Evolutionary conservation across 441 rosid species (phyloP).

Genomic region (Populus hybrid): DNA sequence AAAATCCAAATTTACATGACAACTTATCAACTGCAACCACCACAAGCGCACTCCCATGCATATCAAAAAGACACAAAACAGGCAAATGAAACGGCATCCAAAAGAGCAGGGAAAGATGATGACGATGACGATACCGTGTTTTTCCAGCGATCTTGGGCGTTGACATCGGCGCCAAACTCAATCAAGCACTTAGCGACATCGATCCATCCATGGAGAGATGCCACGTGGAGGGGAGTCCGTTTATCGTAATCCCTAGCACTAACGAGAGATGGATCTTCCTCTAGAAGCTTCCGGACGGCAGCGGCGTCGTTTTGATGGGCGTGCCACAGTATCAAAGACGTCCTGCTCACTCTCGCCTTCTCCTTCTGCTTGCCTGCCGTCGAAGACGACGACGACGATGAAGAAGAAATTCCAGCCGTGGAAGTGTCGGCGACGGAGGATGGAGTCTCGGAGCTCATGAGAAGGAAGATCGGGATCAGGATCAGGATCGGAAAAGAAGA

Average conservation of each 20-base stretch:
- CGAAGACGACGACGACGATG: constrained; percentile 22
- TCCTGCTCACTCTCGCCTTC: constrained; percentile 97
- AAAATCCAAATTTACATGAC: constrained; percentile 1
- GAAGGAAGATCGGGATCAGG: background rate
- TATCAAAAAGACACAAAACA: background rate
- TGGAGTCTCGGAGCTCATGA: constrained; percentile 46
- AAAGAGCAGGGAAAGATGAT: background rate
- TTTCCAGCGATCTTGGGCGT: constrained; percentile 99
- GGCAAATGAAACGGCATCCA: background rate
- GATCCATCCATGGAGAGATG: constrained; percentile 94
- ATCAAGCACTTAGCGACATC: constrained; percentile 81
- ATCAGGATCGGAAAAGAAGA: constrained; percentile 14
- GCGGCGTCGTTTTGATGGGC: constrained; percentile 92
- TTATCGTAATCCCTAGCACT: constrained; percentile 90
- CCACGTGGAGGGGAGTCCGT: constrained; percentile 93
- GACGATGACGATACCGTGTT: constrained; percentile 52
- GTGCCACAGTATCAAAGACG: constrained; percentile 94
- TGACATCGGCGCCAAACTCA: constrained; percentile 91
- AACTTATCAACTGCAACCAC: background rate
- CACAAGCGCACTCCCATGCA: background rate
- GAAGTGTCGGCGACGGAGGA: constrained; percentile 36
- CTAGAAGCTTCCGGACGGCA: constrained; percentile 85
- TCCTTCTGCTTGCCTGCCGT: constrained; percentile 71
- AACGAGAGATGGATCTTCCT: constrained; percentile 82
- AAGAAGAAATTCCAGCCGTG: constrained; percentile 17